Evolutionary conservation across 2,329 filamentous ascomycete genomes (phyloP), one percentile per base, ranked within the genome.

Genomic region (Fusarium sp.): DNA sequence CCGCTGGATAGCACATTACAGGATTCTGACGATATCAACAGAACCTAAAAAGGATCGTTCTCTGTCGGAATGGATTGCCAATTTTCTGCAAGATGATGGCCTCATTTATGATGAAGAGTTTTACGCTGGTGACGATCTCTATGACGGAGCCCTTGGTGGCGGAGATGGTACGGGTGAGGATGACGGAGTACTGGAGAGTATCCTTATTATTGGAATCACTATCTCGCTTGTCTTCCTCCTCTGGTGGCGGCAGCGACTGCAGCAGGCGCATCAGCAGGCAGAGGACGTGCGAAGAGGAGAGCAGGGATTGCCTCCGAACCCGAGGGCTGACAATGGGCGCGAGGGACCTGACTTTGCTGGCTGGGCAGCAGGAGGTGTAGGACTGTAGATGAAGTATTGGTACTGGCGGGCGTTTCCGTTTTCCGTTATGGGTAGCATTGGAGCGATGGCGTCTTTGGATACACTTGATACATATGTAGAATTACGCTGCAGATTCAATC

Each of bases 31-130:
- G 75, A 84, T 70, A 65, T 7, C 27, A 50, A 54, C 73, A 94
- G 92, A 89, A 62, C 84, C 86, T 2, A 90, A 87, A 77, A 92
- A 94, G 72, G 87, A 93, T 47, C 93, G 92, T 84, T 94, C 93
- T 0, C 84, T 97, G 18, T 88, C 87, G 23, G 94, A 98, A 79
- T 98, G 95, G 95, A 86, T 98, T 56, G 88, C 88, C 65, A 93
- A 95, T 65, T 98, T 98, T 77, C 85, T 97, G 31, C 90, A 93
- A 65, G 88, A 92, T 54, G 89, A 93, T 62, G 84, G 88, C 52
- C 84, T 86, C 37, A 88, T 88, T 70, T 91, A 92, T 73, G 92
- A 94, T 61, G 88, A 91, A 28, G 87, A 88, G 4, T 85, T 83
- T 6, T 75, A 78, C 11, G 89, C 90, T 68, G 65, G 65, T 3